Evolutionary conservation across 768 basidiomycete genomes (phyloP).

Genomic region (Suillus plorans): DNA sequence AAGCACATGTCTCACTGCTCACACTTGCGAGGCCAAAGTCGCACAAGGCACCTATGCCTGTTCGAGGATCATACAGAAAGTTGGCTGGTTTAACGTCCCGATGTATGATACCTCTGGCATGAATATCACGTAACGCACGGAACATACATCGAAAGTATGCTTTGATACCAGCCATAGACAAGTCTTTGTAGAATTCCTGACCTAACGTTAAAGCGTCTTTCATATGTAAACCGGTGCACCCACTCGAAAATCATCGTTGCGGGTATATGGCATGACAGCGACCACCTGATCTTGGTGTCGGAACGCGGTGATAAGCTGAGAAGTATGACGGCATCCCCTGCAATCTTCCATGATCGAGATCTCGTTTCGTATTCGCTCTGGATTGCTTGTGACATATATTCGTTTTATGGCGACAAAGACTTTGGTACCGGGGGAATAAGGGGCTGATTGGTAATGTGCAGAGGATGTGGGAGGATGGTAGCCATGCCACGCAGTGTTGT

Average conservation of each 20-base stretch:
- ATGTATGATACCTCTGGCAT: conserved; percentile 85
- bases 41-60: conserved; percentile 81
- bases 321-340: conserved; percentile 82
- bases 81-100: conserved; percentile 98
- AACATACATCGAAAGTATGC: conserved; percentile 90
- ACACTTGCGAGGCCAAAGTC: conserved; percentile 97
- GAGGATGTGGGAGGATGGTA: conserved; percentile 61
- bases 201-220: conserved; percentile 9
- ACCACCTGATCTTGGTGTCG: conserved; percentile 90
- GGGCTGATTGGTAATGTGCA: conserved; percentile 59
- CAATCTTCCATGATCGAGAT: conserved; percentile 85
- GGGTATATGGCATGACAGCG: conserved; percentile 90
- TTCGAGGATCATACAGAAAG: conserved; percentile 87
- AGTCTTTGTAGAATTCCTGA: conserved; percentile 74
- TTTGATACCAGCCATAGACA: conserved; percentile 77
- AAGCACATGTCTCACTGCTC: conserved; percentile 27
- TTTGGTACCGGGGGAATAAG: conserved; percentile 42
- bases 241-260: conserved; percentile 92
- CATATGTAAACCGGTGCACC: conserved; percentile 29
- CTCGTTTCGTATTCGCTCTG: conserved; percentile 90
- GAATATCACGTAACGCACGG: conserved; percentile 86
- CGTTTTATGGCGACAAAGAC: conserved; percentile 93
- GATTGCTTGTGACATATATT: conserved; percentile 95
- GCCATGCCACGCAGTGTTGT: conserved; percentile 74
- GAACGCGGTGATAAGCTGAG: conserved; percentile 94